Conservation (phyloP, 2,329 filamentous ascomycete species). For the Cryoendolithus antarcticus region DNA sequence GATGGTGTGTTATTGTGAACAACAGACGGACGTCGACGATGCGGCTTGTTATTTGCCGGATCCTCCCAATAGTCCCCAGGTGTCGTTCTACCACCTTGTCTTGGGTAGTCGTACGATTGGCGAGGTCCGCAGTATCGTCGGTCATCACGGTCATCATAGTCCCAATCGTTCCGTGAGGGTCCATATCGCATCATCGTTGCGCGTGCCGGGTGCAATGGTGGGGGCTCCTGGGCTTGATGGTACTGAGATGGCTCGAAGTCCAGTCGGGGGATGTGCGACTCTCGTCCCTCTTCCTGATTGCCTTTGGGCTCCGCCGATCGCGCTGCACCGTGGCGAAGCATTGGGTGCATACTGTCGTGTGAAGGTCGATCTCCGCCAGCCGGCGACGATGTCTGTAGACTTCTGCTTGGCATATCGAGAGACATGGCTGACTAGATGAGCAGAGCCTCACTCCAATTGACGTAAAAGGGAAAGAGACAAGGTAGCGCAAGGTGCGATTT, state of each 20-base stretch:
- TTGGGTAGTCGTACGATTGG: constrained; percentile 14
- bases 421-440: not conserved
- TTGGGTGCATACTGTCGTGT: constrained; percentile 1
- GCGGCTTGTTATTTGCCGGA: constrained; percentile 15
- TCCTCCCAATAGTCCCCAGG: constrained; percentile 11
- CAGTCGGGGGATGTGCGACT: not conserved
- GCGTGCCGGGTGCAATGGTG: constrained; percentile 1
- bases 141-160: constrained; percentile 12
- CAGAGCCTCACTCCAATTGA: no score
- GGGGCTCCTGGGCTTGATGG: not conserved
- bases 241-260: constrained; percentile 1
- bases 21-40: constrained; percentile 8
- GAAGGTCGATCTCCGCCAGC: not conserved
- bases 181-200: constrained; percentile 1
- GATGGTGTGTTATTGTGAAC: constrained; percentile 2
- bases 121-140: constrained; percentile 10
- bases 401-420: constrained; percentile 1
- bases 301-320: constrained; percentile 2
- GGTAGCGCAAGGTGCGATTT: no score
- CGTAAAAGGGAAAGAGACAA: no score
- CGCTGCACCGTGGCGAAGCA: not conserved
- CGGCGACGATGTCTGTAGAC: not conserved
- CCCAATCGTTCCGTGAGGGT: constrained; percentile 10
- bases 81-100: constrained; percentile 7
- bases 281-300: not conserved